Evolutionary conservation across 306 rosid genomes (phyloP).

Genomic region (Glycine latifolia): DNA sequence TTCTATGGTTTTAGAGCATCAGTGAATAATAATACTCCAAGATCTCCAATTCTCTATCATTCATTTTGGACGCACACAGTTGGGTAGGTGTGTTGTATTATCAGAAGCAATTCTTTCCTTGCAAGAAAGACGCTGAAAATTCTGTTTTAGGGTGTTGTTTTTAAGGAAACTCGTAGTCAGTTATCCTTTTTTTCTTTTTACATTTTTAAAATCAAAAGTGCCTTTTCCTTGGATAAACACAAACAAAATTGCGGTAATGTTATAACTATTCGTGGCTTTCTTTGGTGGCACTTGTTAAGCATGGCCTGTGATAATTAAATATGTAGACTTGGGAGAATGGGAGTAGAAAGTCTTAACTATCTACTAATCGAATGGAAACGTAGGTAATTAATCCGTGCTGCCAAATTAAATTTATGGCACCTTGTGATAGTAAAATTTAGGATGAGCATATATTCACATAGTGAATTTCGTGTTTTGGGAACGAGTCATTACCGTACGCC

Average conservation of each 20-base stretch:
- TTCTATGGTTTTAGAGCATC: not conserved
- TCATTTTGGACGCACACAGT: not conserved
- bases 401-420: too few species aligned
- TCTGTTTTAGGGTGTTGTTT: not conserved
- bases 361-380: too few species aligned
- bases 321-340: too few species aligned
- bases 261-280: not conserved
- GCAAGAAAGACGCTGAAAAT: not conserved
- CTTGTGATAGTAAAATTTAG: too few species aligned
- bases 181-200: not conserved
- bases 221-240: not conserved
- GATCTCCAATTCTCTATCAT: not conserved
- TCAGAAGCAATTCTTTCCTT: not conserved
- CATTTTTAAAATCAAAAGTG: not conserved
- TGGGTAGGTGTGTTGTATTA: not conserved
- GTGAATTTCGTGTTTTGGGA: not conserved
- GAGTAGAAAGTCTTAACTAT: too few species aligned
- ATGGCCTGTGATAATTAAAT: not conserved
- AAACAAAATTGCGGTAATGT: not conserved
- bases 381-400: too few species aligned
- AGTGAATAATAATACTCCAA: not conserved
- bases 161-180: not conserved
- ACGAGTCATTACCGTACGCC: not conserved
- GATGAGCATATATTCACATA: too few species aligned
- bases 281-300: not conserved